These are phyloP conservation scores for Abelmoschus esculentus DNA, from an alignment of 345 rosid genomes.

Conservation along the genomic window DNA sequence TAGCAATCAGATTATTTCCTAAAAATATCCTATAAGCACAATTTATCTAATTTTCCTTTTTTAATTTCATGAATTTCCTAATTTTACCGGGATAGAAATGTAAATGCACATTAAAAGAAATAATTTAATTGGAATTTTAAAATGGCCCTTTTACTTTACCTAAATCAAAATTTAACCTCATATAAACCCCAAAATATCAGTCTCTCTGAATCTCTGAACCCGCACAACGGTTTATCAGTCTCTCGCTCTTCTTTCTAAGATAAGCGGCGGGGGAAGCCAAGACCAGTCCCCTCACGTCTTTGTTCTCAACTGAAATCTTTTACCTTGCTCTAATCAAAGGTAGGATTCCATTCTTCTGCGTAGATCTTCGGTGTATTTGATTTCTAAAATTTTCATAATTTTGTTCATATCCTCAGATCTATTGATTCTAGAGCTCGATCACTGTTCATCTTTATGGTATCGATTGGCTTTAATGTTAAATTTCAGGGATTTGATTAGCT, in stretches of 20 bases:
- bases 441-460: too few species aligned
- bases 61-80: slow-evolving; percentile 34
- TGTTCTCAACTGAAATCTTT: neutral
- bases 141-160: neutral
- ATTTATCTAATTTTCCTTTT: slow-evolving; percentile 9
- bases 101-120: neutral
- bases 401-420: slow-evolving; percentile 2
- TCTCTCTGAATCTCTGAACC: neutral
- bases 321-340: slow-evolving; percentile 1
- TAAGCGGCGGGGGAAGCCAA: slow-evolving; percentile 11
- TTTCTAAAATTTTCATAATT: neutral
- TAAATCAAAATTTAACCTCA: neutral
- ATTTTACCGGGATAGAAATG: too few species aligned
- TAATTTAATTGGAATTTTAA: neutral
- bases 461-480: neutral
- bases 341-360: neutral
- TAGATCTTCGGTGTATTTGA: neutral
- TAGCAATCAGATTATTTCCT: too few species aligned
- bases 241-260: neutral
- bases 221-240: neutral
- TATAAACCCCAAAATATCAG: neutral
- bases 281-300: neutral
- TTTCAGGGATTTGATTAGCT: neutral
- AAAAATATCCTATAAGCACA: too few species aligned
- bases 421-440: neutral